These are phyloP conservation scores for Penicillium sp. DNA, from an alignment of 2,329 filamentous ascomycete genomes.

Conservation along the genomic window DNA sequence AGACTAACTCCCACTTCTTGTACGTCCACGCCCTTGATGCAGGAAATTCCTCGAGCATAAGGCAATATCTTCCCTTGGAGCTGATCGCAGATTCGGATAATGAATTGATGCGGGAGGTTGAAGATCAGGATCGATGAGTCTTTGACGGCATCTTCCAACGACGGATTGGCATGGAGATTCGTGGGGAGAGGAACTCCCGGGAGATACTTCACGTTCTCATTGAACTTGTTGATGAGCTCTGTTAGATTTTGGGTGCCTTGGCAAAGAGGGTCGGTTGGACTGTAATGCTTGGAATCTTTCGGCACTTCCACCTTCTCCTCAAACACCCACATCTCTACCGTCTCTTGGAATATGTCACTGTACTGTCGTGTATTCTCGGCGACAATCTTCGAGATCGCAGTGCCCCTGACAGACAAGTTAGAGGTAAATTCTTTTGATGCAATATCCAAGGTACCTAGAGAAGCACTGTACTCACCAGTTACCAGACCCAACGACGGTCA, in stretches of 20 bases:
- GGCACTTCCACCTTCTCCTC: constrained; percentile 82
- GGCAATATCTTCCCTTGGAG: constrained; percentile 85
- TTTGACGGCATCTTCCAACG: constrained; percentile 65
- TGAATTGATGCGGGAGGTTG: constrained; percentile 91
- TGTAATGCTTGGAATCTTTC: constrained; percentile 69
- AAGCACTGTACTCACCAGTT: constrained; percentile 68
- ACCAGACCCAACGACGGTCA: constrained; percentile 84
- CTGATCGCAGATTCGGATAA: constrained; percentile 77
- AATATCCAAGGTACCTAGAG: background rate
- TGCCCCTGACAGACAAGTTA: constrained; percentile 70
- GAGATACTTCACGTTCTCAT: constrained; percentile 98
- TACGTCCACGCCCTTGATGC: constrained; percentile 97
- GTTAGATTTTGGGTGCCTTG: constrained; percentile 81
- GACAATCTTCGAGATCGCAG: constrained; percentile 93
- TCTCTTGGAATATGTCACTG: constrained; percentile 74
- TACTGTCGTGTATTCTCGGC: constrained; percentile 83
- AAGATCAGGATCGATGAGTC: constrained; percentile 88
- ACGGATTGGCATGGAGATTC: constrained; percentile 55
- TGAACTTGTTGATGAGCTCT: constrained; percentile 78
- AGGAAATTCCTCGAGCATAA: constrained; percentile 89
- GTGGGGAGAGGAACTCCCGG: constrained; percentile 77
- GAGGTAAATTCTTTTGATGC: constrained; percentile 60
- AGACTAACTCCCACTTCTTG: constrained; percentile 79
- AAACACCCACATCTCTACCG: constrained; percentile 98
- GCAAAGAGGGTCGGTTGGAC: constrained; percentile 70